Percentiles rank a stretch among this genome's conserved stretches.
Conservation (phyloP, 139 green algal species). For the Tetratostichococcus sp. region DNA sequence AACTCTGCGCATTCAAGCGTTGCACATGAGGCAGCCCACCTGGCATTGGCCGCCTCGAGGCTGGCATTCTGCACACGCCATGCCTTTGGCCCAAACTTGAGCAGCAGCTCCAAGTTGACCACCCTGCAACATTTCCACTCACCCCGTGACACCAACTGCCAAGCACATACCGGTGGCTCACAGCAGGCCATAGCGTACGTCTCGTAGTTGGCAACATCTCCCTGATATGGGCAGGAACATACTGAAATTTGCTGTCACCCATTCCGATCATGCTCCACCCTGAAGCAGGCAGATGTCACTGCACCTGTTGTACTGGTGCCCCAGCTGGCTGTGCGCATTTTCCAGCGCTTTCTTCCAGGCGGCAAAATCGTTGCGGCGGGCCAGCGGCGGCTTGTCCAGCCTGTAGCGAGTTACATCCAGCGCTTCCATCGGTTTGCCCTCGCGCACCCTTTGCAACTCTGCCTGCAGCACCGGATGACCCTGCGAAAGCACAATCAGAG, state of each 20-base stretch:
- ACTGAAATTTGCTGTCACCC: too few species aligned
- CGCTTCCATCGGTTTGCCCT: slow-evolving; percentile 41
- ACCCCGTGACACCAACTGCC: too few species aligned
- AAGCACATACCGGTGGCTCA: too few species aligned
- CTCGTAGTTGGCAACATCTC: too few species aligned
- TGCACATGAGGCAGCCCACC: slow-evolving; percentile 4
- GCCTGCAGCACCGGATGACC: slow-evolving; percentile 49
- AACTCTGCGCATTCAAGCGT: not conserved
- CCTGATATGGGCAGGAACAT: too few species aligned
- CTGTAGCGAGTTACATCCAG: slow-evolving; percentile 64
- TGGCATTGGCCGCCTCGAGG: slow-evolving; percentile 19
- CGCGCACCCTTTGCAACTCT: slow-evolving; percentile 36
- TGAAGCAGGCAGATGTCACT: too few species aligned
- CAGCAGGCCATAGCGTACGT: too few species aligned
- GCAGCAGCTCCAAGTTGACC: slow-evolving; percentile 76
- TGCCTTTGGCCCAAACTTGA: slow-evolving; percentile 64
- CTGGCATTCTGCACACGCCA: slow-evolving; percentile 49
- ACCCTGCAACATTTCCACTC: too few species aligned
- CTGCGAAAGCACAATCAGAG: slow-evolving; percentile 8
- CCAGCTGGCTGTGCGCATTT: slow-evolving; percentile 72
- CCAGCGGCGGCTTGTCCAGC: slow-evolving; percentile 49
- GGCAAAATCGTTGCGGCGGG: slow-evolving; percentile 38
- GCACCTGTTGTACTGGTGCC: slow-evolving; percentile 67
- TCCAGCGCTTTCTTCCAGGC: slow-evolving; percentile 60
- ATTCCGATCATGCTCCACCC: too few species aligned